Conservation (phyloP, 106 monocot genomes). For the Apostasia ramifera region DNA sequence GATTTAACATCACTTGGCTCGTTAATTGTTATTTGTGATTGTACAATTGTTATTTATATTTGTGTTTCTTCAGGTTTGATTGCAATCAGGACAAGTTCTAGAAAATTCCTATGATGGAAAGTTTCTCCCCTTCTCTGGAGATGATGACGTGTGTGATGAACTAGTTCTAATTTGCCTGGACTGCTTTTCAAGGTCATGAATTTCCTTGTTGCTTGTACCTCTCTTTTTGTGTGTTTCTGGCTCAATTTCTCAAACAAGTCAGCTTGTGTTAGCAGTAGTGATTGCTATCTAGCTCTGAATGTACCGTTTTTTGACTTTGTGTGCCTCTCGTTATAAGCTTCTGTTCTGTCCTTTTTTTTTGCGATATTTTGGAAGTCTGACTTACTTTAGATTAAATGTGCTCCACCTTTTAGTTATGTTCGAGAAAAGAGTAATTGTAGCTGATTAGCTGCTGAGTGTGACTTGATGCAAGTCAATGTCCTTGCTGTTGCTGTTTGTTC, state of each 20-base stretch:
- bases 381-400: constrained; percentile 16
- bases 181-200: constrained; percentile 10
- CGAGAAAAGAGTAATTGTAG: constrained; percentile 10
- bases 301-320: constrained; percentile 1
- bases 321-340: not conserved
- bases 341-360: not conserved
- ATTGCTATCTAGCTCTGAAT: not conserved
- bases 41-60: not conserved
- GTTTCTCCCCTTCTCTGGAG: not conserved
- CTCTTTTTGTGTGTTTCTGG: constrained; percentile 3
- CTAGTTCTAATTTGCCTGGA: constrained; percentile 2
- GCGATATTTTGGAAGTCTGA: constrained; percentile 1
- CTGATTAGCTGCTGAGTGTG: constrained; percentile 12
- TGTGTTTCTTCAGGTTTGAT: constrained; percentile 4
- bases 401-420: constrained; percentile 28
- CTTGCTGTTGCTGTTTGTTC: constrained; percentile 10
- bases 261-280: constrained; percentile 4
- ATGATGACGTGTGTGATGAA: constrained; percentile 3
- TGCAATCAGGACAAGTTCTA: not conserved
- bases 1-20: not conserved
- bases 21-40: not conserved
- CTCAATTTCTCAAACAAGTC: not conserved
- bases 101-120: not conserved
- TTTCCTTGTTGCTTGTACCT: not conserved
- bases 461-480: constrained; percentile 3